Percentiles rank a stretch among this genome's conserved stretches.
phyloP scores from a whole-genome alignment of 2,329 filamentous ascomycete species.

The Coniochaeta prunicola region DNA sequence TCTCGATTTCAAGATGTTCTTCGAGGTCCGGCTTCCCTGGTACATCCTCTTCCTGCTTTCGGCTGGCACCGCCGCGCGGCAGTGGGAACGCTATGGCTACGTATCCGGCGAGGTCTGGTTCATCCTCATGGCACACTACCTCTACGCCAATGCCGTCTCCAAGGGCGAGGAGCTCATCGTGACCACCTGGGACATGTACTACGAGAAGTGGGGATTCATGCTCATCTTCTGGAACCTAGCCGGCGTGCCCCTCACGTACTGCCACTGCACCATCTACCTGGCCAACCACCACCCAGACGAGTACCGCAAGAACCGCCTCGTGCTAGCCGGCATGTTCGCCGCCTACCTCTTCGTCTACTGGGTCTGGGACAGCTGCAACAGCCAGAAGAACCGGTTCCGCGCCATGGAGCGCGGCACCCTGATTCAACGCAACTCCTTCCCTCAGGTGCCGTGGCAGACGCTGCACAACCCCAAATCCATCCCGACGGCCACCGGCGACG shows the following conservation, averaged over 20 bases:
- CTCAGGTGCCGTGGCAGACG: slow-evolving; percentile 71
- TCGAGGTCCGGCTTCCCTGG: slow-evolving; percentile 81
- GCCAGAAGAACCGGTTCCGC: slow-evolving; percentile 79
- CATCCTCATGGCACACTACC: slow-evolving; percentile 69
- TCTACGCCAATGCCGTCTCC: slow-evolving; percentile 76
- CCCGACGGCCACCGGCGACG: slow-evolving; percentile 59
- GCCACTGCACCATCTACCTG: slow-evolving; percentile 75
- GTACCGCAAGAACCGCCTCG: slow-evolving; percentile 59
- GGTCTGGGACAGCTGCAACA: slow-evolving; percentile 78
- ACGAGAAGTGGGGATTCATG: slow-evolving; percentile 86
- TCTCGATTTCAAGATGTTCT: slow-evolving; percentile 90
- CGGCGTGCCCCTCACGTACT: slow-evolving; percentile 74
- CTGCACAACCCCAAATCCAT: slow-evolving; percentile 67
- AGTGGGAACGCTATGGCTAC: slow-evolving; percentile 72
- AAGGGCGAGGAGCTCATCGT: slow-evolving; percentile 80
- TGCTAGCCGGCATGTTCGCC: slow-evolving; percentile 52
- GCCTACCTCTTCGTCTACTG: slow-evolving; percentile 71
- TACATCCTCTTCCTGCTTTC: slow-evolving; percentile 70
- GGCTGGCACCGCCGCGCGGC: slow-evolving; percentile 61
- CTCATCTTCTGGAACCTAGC: slow-evolving; percentile 85
- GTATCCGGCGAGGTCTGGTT: slow-evolving; percentile 68
- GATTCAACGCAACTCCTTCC: slow-evolving; percentile 64
- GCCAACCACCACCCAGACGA: slow-evolving; percentile 64
- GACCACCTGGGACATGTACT: slow-evolving; percentile 83
- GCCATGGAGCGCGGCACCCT: slow-evolving; percentile 59